Evolutionary conservation across 805 yeast genomes (phyloP).

Genomic region (Wickerhamiella allomyrinae): DNA sequence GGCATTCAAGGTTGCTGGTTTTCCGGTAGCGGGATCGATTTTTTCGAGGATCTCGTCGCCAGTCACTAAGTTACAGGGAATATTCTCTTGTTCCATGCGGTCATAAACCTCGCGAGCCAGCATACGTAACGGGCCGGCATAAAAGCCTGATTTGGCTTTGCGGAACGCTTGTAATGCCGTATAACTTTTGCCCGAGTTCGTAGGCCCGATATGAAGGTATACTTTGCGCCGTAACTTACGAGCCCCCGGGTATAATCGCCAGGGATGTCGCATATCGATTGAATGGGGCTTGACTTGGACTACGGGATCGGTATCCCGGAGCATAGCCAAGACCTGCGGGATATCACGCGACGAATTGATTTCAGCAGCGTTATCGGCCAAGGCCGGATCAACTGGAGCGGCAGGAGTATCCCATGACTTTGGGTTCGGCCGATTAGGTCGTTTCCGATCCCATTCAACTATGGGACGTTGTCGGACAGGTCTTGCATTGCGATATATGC

Average conservation of each 20-base stretch:
- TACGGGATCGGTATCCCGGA: neutral
- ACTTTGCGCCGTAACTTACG: slow-evolving; percentile 64
- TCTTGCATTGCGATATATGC: too few relatives aligned
- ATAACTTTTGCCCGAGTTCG: slow-evolving; percentile 91
- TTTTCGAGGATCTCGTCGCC: slow-evolving; percentile 88
- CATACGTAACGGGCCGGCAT: slow-evolving; percentile 86
- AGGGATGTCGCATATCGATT: slow-evolving; percentile 41
- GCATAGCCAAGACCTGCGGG: neutral
- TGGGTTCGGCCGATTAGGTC: too few relatives aligned
- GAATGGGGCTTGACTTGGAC: neutral
- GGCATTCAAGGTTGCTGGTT: slow-evolving; percentile 58
- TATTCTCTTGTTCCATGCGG: slow-evolving; percentile 49
- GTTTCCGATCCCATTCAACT: too few relatives aligned
- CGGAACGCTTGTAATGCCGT: slow-evolving; percentile 59
- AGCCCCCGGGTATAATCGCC: slow-evolving; percentile 76
- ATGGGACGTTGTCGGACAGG: too few relatives aligned
- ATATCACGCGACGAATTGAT: neutral
- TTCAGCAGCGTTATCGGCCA: neutral
- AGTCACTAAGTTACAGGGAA: slow-evolving; percentile 71
- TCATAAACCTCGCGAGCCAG: slow-evolving; percentile 87
- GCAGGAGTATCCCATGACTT: too few relatives aligned
- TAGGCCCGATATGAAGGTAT: slow-evolving; percentile 93
- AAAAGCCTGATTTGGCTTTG: slow-evolving; percentile 59
- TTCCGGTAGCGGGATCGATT: slow-evolving; percentile 46
- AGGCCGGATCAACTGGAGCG: neutral